These are phyloP conservation scores for Sarcodon aspratus DNA, from an alignment of 768 basidiomycete species.

Conservation along the genomic window DNA sequence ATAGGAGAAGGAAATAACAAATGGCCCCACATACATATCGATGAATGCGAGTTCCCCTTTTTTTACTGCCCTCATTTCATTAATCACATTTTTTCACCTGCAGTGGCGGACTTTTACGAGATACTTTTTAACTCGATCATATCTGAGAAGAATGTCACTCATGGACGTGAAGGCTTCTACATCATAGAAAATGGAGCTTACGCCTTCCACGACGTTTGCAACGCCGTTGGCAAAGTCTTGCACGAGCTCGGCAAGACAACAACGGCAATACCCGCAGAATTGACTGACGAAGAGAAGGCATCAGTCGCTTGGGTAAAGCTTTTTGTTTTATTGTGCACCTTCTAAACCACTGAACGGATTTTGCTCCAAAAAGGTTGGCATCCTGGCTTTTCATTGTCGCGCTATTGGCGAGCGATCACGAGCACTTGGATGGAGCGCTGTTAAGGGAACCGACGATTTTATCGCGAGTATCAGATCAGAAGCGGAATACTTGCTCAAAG, in stretches of 20 bases:
- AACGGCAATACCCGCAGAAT: constrained; percentile 30
- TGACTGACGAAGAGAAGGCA: constrained; percentile 25
- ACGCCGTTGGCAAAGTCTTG: constrained; percentile 23
- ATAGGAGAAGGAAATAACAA: constrained; percentile 46
- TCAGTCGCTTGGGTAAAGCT: too few species aligned
- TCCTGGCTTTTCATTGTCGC: constrained; percentile 12
- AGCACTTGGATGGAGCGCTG: neutral
- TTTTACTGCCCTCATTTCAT: neutral
- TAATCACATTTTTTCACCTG: neutral
- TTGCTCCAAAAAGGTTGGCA: too few species aligned
- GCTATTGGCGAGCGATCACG: constrained; percentile 6
- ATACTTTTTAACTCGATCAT: constrained; percentile 29
- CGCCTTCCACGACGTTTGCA: constrained; percentile 20
- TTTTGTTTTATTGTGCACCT: too few species aligned
- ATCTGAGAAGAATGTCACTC: constrained; percentile 10
- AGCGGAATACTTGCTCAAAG: neutral
- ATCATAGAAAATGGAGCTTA: constrained; percentile 22
- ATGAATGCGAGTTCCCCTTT: constrained; percentile 22
- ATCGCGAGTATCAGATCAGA: neutral
- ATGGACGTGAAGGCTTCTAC: constrained; percentile 25
- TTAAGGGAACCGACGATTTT: neutral
- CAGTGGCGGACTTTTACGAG: constrained; percentile 33
- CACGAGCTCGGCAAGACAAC: constrained; percentile 17
- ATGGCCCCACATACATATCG: constrained; percentile 48
- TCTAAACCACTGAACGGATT: too few species aligned